phyloP scores from a whole-genome alignment of 1,284 basidiomycete genomes.

The Chalciporus sp. region DNA sequence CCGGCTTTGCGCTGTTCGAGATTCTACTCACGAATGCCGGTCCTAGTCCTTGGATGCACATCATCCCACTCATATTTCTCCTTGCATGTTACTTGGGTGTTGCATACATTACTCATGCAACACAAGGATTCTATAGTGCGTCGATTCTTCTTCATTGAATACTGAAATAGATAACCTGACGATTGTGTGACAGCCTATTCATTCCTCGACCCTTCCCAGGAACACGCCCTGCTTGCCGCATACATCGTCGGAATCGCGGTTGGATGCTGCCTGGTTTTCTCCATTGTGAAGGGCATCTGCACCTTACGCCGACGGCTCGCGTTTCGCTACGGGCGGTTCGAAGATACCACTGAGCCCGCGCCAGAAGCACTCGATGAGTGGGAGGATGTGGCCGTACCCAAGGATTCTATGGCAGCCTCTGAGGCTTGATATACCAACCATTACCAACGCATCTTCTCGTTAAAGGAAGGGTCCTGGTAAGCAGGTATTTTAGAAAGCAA shows the following conservation, averaged over 20 bases:
- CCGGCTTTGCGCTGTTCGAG: slow-evolving; percentile 58
- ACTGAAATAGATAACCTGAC: slow-evolving; percentile 1
- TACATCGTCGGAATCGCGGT: slow-evolving; percentile 58
- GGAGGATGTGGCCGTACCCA: slow-evolving; percentile 23
- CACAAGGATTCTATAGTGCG: slow-evolving; percentile 66
- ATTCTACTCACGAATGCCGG: slow-evolving; percentile 54
- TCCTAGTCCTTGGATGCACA: slow-evolving; percentile 55
- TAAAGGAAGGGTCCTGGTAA: background rate
- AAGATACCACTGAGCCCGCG: background rate
- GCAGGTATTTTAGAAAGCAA: background rate
- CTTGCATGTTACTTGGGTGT: slow-evolving; percentile 63
- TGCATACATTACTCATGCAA: slow-evolving; percentile 62
- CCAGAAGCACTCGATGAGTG: slow-evolving; percentile 29
- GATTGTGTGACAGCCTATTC: slow-evolving; percentile 41
- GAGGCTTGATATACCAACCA: slow-evolving; percentile 9
- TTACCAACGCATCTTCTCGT: background rate
- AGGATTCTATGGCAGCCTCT: slow-evolving; percentile 8
- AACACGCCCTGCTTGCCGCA: slow-evolving; percentile 41
- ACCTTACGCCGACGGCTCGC: slow-evolving; percentile 33
- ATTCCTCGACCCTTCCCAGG: slow-evolving; percentile 46
- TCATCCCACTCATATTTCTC: slow-evolving; percentile 49
- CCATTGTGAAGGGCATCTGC: slow-evolving; percentile 40
- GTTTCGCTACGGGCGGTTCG: slow-evolving; percentile 10
- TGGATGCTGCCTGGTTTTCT: slow-evolving; percentile 50
- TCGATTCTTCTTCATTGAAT: slow-evolving; percentile 11